Percentiles rank a stretch among this genome's conserved stretches.
Evolutionary conservation across 2,329 filamentous ascomycete species (phyloP).

Genomic region (Aspergillus viridinutans): DNA sequence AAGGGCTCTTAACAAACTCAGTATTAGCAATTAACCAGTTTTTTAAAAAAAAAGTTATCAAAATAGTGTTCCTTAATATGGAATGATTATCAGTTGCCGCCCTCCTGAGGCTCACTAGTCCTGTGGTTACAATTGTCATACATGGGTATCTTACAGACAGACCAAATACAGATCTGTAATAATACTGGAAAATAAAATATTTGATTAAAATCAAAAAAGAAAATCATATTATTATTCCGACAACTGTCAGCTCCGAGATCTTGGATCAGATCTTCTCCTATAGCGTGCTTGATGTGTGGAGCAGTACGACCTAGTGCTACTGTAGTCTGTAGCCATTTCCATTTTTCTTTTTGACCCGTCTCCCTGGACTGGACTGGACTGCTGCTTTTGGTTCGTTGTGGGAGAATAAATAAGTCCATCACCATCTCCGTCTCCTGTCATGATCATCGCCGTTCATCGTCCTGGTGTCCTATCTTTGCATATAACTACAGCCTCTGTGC

Average conservation of each 20-base stretch:
- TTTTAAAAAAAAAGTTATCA: no score
- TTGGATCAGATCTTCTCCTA: constrained; percentile 38
- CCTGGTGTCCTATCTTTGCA: constrained; percentile 1
- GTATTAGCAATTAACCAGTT: no score
- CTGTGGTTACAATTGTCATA: neutral
- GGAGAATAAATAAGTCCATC: constrained; percentile 16
- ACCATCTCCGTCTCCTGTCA: constrained; percentile 13
- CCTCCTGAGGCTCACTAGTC: neutral
- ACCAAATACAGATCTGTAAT: neutral
- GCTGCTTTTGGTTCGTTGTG: constrained; percentile 7
- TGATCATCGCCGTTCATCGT: constrained; percentile 8
- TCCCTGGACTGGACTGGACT: constrained; percentile 33
- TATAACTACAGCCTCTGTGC: constrained; percentile 17
- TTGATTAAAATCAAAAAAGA: constrained; percentile 2
- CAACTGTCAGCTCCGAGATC: constrained; percentile 38
- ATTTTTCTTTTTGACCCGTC: constrained; percentile 30
- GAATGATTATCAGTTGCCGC: neutral
- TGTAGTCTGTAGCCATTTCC: constrained; percentile 23
- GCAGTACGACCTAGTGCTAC: constrained; percentile 5
- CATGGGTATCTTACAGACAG: neutral
- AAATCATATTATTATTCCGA: constrained; percentile 19
- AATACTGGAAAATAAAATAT: constrained; percentile 1
- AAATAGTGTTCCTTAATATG: no score
- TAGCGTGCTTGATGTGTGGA: constrained; percentile 30
- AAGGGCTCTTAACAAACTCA: no score